Conservation (phyloP, 805 yeast genomes). For the Vanderwaltozyma yarrowii region DNA sequence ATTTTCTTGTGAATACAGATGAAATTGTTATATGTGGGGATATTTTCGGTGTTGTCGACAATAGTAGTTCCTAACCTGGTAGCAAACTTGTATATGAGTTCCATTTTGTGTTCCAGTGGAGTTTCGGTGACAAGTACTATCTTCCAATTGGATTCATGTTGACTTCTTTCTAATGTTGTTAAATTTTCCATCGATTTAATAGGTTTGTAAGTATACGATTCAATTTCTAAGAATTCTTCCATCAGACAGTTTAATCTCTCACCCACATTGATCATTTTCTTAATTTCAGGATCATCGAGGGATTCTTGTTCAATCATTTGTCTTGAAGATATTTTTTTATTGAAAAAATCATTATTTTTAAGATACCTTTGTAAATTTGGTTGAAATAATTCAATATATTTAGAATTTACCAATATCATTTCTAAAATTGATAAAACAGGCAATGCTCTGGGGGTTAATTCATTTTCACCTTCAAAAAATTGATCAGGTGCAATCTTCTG, state of each 20-base stretch:
- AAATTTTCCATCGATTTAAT: too few species aligned
- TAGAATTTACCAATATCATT: slow-evolving; percentile 9
- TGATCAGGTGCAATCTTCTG: slow-evolving; percentile 8
- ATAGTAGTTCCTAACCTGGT: slow-evolving; percentile 1
- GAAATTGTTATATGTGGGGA: slow-evolving; percentile 6
- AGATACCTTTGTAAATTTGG: slow-evolving; percentile 10
- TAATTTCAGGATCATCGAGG: too few species aligned
- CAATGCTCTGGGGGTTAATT: slow-evolving; percentile 4
- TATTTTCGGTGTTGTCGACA: slow-evolving; percentile 9
- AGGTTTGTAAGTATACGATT: too few species aligned
- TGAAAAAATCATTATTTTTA: slow-evolving; percentile 1
- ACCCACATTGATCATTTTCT: too few species aligned
- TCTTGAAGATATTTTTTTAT: slow-evolving; percentile 1
- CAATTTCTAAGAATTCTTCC: too few species aligned
- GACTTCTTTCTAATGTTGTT: too few species aligned
- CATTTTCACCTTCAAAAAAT: slow-evolving; percentile 2
- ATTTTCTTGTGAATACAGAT: slow-evolving; percentile 14
- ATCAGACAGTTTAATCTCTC: too few species aligned
- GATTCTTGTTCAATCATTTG: too few species aligned
- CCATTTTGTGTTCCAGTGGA: too few species aligned
- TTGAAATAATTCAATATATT: slow-evolving; percentile 9
- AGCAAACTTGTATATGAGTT: neutral
- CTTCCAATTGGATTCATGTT: too few species aligned
- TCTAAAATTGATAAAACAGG: slow-evolving; percentile 7
- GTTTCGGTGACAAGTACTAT: too few species aligned